These are phyloP conservation scores for Ceratobasidium sp. DNA, from an alignment of 1,284 basidiomycete species.

Conservation along the genomic window DNA sequence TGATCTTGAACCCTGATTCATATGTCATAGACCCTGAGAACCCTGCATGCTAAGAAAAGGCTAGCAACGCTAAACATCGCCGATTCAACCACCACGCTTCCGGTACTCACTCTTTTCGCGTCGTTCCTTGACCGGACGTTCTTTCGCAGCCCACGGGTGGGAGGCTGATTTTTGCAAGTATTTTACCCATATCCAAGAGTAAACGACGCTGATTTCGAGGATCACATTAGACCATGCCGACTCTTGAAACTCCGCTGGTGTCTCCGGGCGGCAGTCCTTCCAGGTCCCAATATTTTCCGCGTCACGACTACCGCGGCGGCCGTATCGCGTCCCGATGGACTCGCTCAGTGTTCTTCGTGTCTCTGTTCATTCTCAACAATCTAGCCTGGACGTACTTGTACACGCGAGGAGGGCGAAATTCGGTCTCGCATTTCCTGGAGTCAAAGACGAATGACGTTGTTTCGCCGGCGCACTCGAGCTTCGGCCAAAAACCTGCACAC, in stretches of 20 bases:
- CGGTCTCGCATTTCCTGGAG: conserved; percentile 5
- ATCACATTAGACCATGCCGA: conserved; percentile 17
- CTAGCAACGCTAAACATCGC: not conserved
- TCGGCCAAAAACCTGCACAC: not conserved
- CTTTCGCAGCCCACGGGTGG: not conserved
- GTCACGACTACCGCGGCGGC: conserved; percentile 23
- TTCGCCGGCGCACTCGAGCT: conserved; percentile 10
- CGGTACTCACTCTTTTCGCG: not conserved
- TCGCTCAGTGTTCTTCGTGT: conserved; percentile 28
- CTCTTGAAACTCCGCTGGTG: conserved; percentile 26
- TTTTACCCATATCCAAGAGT: not conserved
- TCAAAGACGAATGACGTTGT: conserved; percentile 13
- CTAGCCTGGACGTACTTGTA: conserved; percentile 38
- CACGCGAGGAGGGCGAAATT: conserved; percentile 2
- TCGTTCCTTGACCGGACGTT: not conserved
- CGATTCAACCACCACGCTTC: not conserved
- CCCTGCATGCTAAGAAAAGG: too few species aligned
- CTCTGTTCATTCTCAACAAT: conserved; percentile 28
- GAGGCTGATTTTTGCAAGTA: not conserved
- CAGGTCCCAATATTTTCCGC: conserved; percentile 10
- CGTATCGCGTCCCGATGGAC: conserved; percentile 6
- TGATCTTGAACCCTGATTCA: conserved; percentile 10
- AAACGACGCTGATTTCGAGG: not conserved
- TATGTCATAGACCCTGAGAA: conserved; percentile 2
- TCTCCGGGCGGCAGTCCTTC: conserved; percentile 22